phyloP scores from a whole-genome alignment of 2,329 filamentous ascomycete genomes.

The Aspergillus piperis region DNA sequence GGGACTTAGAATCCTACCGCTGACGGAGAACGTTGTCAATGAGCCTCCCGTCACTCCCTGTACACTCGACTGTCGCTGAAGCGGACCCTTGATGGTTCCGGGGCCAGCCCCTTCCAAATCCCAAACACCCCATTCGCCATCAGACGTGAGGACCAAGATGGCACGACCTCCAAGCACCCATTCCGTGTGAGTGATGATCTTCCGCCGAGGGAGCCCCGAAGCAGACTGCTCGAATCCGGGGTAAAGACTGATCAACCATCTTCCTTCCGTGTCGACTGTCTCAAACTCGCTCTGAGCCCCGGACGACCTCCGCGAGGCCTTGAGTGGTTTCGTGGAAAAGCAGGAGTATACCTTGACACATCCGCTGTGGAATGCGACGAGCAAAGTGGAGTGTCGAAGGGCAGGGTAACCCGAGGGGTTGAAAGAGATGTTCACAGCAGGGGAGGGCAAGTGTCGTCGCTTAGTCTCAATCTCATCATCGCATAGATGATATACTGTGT shows the following conservation, averaged over 20 bases:
- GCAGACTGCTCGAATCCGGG: conserved; percentile 41
- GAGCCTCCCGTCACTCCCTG: conserved; percentile 44
- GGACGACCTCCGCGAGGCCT: conserved; percentile 30
- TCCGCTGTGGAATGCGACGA: conserved; percentile 58
- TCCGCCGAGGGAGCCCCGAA: conserved; percentile 37
- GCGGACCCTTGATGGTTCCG: conserved; percentile 40
- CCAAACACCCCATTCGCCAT: conserved; percentile 54
- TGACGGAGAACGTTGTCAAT: conserved; percentile 45
- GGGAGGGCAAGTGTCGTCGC: conserved; percentile 51
- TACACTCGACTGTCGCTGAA: conserved; percentile 40
- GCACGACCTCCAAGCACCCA: conserved; percentile 50
- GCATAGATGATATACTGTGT: conserved; percentile 28
- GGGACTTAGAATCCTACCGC: conserved; percentile 40
- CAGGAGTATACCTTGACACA: conserved; percentile 60
- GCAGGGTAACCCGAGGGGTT: conserved; percentile 56
- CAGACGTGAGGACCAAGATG: conserved; percentile 47
- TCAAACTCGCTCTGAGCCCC: conserved; percentile 35
- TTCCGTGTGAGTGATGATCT: conserved; percentile 47
- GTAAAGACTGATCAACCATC: conserved; percentile 48
- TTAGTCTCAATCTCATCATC: conserved; percentile 47
- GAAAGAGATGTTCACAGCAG: conserved; percentile 55
- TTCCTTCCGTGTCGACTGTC: conserved; percentile 38
- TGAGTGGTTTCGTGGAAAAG: conserved; percentile 41
- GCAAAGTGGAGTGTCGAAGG: conserved; percentile 54
- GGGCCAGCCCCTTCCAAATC: conserved; percentile 50